Evolutionary conservation across 345 rosid genomes (phyloP).

Genomic region (Dipteronia dyeriana): DNA sequence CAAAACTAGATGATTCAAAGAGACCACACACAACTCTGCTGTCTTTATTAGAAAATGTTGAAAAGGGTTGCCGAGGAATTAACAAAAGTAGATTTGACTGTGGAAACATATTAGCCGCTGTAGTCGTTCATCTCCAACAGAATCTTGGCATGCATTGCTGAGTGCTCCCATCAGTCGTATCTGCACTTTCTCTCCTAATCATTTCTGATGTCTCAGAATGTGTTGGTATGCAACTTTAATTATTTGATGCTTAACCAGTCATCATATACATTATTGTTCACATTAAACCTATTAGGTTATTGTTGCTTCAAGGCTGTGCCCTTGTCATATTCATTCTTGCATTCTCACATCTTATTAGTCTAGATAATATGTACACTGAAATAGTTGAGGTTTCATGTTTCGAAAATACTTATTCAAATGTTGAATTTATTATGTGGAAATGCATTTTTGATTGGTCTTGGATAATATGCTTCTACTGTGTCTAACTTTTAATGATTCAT

Average conservation of each 20-base stretch:
- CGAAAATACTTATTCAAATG: neutral
- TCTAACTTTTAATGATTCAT: neutral
- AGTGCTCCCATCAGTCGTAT: constrained; percentile 61
- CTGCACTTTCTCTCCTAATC: constrained; percentile 64
- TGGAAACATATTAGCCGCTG: constrained; percentile 47
- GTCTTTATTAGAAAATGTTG: constrained; percentile 43
- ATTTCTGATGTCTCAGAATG: constrained; percentile 33
- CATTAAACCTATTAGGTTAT: neutral
- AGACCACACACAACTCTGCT: constrained; percentile 41
- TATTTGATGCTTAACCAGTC: neutral
- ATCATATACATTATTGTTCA: neutral
- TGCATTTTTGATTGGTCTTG: neutral
- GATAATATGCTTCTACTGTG: neutral
- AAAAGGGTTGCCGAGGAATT: constrained; percentile 33
- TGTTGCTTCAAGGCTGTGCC: neutral
- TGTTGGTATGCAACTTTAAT: constrained; percentile 46
- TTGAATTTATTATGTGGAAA: neutral
- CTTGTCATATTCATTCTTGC: neutral
- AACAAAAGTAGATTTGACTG: constrained; percentile 23
- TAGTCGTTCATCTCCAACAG: constrained; percentile 64
- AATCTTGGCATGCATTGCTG: constrained; percentile 43
- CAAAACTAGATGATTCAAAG: constrained; percentile 26
- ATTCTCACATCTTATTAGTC: neutral
- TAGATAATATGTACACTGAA: neutral
- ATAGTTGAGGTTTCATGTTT: neutral